A percentile compares a stretch with the other conserved stretches of the same genome.
These are phyloP conservation scores for button mushroom (Agaricus bisporus) DNA, from an alignment of 768 basidiomycete species.

Conservation along the genomic window DNA sequence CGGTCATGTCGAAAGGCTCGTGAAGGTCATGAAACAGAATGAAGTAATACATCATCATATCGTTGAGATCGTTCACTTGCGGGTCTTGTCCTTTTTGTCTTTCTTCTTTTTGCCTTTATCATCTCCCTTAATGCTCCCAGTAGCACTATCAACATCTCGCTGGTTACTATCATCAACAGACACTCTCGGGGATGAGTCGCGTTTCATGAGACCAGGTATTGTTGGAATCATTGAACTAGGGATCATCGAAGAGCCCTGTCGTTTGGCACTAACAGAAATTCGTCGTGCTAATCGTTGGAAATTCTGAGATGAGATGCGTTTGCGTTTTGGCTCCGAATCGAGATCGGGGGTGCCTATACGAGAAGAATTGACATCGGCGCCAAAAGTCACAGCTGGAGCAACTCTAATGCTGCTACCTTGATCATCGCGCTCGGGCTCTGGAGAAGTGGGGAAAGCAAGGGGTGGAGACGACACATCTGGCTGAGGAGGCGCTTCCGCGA, in stretches of 20 bases:
- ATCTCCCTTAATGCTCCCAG: slow-evolving; percentile 46
- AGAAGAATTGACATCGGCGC: slow-evolving; percentile 50
- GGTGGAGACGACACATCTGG: neutral
- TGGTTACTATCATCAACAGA: slow-evolving; percentile 43
- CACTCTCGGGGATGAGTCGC: slow-evolving; percentile 38
- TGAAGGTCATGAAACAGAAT: slow-evolving; percentile 21
- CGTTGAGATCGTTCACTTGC: slow-evolving; percentile 28
- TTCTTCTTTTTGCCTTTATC: slow-evolving; percentile 55
- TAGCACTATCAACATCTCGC: slow-evolving; percentile 48
- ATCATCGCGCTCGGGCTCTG: slow-evolving; percentile 15
- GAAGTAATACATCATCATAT: slow-evolving; percentile 13
- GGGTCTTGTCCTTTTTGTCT: slow-evolving; percentile 57
- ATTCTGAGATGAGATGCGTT: slow-evolving; percentile 79
- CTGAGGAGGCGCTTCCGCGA: slow-evolving; percentile 4
- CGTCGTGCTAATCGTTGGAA: slow-evolving; percentile 75
- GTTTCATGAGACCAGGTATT: slow-evolving; percentile 46
- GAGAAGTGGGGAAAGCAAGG: slow-evolving; percentile 20
- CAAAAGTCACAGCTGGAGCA: slow-evolving; percentile 59
- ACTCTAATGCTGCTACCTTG: slow-evolving; percentile 7
- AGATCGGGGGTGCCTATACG: slow-evolving; percentile 70
- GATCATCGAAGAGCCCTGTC: slow-evolving; percentile 48
- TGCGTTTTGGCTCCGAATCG: slow-evolving; percentile 71
- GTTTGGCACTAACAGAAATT: slow-evolving; percentile 60
- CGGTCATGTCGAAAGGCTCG: slow-evolving; percentile 11
- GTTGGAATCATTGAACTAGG: slow-evolving; percentile 24